Conservation (phyloP, 257 asterid species). For the Ilex asprella region DNA sequence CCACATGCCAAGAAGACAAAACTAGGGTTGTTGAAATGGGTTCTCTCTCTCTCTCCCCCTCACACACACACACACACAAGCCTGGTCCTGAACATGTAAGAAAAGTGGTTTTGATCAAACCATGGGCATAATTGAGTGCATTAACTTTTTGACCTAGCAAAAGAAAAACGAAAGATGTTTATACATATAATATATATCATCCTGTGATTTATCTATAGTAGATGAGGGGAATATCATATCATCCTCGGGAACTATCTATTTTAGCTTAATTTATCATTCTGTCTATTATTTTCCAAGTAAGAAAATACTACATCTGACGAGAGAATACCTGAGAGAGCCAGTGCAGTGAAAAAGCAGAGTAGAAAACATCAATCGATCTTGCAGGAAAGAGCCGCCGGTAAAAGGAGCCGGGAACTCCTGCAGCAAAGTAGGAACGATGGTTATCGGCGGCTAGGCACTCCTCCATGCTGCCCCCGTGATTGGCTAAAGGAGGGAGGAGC, state of each 20-base stretch:
- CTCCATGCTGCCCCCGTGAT: constrained; percentile 68
- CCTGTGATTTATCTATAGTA: too few species aligned
- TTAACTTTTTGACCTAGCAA: constrained; percentile 18
- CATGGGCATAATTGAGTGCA: constrained; percentile 12
- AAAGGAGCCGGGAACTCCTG: constrained; percentile 93
- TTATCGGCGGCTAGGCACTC: constrained; percentile 69
- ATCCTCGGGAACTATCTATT: too few species aligned
- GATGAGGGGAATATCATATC: too few species aligned
- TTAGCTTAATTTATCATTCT: too few species aligned
- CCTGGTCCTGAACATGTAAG: not conserved
- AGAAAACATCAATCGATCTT: constrained; percentile 63
- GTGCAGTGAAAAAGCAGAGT: constrained; percentile 90
- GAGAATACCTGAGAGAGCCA: constrained; percentile 92
- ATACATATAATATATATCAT: not conserved
- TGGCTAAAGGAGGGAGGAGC: constrained; percentile 60
- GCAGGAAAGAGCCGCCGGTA: constrained; percentile 85
- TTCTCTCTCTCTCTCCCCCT: not conserved
- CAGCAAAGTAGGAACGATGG: constrained; percentile 81
- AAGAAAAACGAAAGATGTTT: constrained; percentile 3
- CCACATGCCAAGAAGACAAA: too few species aligned
- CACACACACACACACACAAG: too few species aligned
- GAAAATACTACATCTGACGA: too few species aligned
- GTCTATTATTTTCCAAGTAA: too few species aligned
- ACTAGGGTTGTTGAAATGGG: not conserved
- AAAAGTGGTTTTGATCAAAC: not conserved